phyloP scores from a whole-genome alignment of 345 rosid genomes.

The Tarenaya hassleriana region DNA sequence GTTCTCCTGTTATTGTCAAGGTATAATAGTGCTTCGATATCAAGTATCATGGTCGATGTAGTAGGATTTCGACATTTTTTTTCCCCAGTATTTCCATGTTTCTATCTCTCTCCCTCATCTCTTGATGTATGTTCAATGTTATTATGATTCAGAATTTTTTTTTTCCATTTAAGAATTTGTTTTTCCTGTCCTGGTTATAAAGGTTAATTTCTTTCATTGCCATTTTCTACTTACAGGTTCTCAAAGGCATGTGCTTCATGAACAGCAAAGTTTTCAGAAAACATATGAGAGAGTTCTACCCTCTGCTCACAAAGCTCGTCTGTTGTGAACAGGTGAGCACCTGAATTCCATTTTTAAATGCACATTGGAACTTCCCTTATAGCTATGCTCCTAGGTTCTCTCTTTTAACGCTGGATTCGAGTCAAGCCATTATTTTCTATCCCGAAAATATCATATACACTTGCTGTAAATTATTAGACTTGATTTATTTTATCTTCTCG shows the following conservation, averaged over 20 bases:
- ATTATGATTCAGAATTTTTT: not conserved
- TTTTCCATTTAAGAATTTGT: too few species aligned
- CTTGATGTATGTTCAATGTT: not conserved
- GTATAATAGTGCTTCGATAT: conserved; percentile 31
- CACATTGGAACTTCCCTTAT: not conserved
- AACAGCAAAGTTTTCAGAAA: conserved; percentile 69
- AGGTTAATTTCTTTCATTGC: too few species aligned
- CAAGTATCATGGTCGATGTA: not conserved
- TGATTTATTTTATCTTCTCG: too few species aligned
- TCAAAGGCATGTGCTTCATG: conserved; percentile 94
- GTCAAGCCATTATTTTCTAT: too few species aligned
- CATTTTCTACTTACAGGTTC: conserved; percentile 69
- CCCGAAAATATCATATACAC: too few species aligned
- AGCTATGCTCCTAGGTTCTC: not conserved
- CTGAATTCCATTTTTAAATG: not conserved
- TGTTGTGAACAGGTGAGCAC: conserved; percentile 86
- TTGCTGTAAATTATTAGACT: too few species aligned
- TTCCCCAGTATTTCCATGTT: not conserved
- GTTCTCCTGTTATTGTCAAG: conserved; percentile 90
- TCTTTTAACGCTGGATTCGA: too few species aligned
- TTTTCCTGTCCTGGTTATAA: too few species aligned
- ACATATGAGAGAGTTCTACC: conserved; percentile 86
- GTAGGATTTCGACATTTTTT: conserved; percentile 1
- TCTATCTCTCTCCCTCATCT: too few species aligned
- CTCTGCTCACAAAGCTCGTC: conserved; percentile 81